phyloP scores from a whole-genome alignment of 2,329 filamentous ascomycete species.

The Monosporascus sp. region DNA sequence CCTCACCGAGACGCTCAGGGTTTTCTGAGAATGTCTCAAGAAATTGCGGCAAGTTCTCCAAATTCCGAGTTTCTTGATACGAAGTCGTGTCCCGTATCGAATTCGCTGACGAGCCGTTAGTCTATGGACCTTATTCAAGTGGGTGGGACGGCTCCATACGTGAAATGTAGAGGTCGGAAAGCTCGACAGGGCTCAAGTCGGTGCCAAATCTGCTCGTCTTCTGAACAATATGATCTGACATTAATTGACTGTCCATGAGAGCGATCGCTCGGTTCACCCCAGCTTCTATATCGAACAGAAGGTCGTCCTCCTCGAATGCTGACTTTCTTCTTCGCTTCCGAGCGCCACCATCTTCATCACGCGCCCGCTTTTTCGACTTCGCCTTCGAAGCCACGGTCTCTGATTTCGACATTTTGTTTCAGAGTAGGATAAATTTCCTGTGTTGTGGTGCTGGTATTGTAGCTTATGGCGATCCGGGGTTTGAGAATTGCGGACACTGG shows the following conservation, averaged over 20 bases:
- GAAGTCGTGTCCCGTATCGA: constrained; percentile 76
- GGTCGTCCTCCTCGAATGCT: constrained; percentile 49
- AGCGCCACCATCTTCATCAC: constrained; percentile 40
- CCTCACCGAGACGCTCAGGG: constrained; percentile 54
- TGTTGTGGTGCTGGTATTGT: too few species aligned
- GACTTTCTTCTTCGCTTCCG: constrained; percentile 55
- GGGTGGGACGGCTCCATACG: constrained; percentile 44
- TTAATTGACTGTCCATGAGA: constrained; percentile 74
- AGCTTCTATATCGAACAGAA: constrained; percentile 60
- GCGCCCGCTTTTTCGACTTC: constrained; percentile 51
- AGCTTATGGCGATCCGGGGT: too few species aligned
- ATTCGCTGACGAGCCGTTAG: constrained; percentile 47
- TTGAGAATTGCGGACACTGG: background rate
- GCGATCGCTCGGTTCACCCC: constrained; percentile 77
- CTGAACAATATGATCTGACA: constrained; percentile 82
- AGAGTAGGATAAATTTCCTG: background rate
- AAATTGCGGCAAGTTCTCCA: constrained; percentile 74
- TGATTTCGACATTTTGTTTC: constrained; percentile 9
- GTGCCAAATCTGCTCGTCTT: constrained; percentile 72
- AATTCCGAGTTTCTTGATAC: constrained; percentile 61
- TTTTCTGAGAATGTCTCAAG: constrained; percentile 62
- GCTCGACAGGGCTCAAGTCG: constrained; percentile 76
- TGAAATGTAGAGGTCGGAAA: constrained; percentile 76
- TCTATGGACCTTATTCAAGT: background rate
- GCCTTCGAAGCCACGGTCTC: constrained; percentile 19